phyloP scores from a whole-genome alignment of 495 filamentous ascomycete species.

The Chlorociboria aeruginascens region DNA sequence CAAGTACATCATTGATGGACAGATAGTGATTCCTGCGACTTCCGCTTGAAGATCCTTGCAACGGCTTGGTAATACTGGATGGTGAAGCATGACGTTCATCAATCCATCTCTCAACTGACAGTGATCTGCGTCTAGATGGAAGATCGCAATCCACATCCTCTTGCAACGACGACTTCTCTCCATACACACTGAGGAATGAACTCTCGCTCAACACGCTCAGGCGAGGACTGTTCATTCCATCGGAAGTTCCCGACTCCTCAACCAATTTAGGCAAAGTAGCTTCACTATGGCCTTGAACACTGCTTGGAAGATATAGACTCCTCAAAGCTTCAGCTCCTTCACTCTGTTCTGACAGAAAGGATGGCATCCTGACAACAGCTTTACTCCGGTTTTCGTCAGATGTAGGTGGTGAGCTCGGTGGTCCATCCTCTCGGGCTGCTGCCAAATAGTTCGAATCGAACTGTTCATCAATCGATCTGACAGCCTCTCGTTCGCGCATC shows the following conservation, averaged over 20 bases:
- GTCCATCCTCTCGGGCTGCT: constrained; percentile 5
- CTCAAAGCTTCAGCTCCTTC: constrained; percentile 53
- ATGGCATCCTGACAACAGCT: constrained; percentile 43
- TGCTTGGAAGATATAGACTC: constrained; percentile 42
- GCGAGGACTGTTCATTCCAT: constrained; percentile 44
- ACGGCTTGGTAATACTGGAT: not conserved
- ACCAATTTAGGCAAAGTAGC: constrained; percentile 27
- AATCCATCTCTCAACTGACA: constrained; percentile 20
- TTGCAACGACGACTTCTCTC: constrained; percentile 21
- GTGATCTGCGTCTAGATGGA: constrained; percentile 12
- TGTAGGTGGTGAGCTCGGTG: constrained; percentile 10
- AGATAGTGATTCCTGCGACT: constrained; percentile 23
- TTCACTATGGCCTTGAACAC: constrained; percentile 32
- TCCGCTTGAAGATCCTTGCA: constrained; percentile 6
- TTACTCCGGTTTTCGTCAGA: constrained; percentile 5
- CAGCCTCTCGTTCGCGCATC: constrained; percentile 17
- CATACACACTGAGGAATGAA: constrained; percentile 61
- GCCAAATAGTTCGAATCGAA: constrained; percentile 10
- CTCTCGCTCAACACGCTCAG: constrained; percentile 72
- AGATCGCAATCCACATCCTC: constrained; percentile 20
- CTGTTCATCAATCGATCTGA: constrained; percentile 10
- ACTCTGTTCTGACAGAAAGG: constrained; percentile 51
- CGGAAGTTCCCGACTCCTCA: constrained; percentile 19
- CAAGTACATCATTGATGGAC: constrained; percentile 31
- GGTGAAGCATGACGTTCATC: constrained; percentile 12